Percentiles rank a stretch among this genome's conserved stretches.
Conservation (phyloP, 176 grass and related monocot genomes). For the Hordeum vulgare region DNA sequence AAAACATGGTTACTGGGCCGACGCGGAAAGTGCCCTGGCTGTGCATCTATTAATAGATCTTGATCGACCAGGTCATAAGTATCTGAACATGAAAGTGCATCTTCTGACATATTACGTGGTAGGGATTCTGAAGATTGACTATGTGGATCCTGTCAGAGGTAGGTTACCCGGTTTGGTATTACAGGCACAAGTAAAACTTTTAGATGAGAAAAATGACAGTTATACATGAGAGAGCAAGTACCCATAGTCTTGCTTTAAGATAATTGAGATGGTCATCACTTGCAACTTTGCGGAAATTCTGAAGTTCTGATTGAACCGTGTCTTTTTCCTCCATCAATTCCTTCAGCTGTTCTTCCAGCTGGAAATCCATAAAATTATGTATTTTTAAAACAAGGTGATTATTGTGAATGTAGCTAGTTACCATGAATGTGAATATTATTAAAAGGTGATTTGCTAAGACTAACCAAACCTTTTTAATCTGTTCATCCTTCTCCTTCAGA, state of each 20-base stretch:
- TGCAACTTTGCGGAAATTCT: slow-evolving; percentile 51
- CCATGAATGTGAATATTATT: neutral
- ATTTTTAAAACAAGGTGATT: neutral
- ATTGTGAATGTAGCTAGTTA: neutral
- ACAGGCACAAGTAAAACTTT: neutral
- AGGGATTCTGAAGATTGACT: slow-evolving; percentile 49
- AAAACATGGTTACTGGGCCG: slow-evolving; percentile 26
- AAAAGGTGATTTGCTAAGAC: neutral
- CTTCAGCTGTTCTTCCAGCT: slow-evolving; percentile 78
- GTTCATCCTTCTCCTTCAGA: slow-evolving; percentile 67
- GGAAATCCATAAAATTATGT: neutral
- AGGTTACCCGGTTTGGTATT: neutral
- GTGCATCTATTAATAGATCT: slow-evolving; percentile 26
- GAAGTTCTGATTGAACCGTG: slow-evolving; percentile 68
- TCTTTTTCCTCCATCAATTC: slow-evolving; percentile 69
- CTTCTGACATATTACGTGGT: slow-evolving; percentile 42
- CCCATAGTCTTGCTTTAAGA: slow-evolving; percentile 45
- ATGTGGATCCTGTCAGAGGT: slow-evolving; percentile 37
- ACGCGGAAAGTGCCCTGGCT: neutral
- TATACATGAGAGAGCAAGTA: slow-evolving; percentile 13
- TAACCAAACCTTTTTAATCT: slow-evolving; percentile 63
- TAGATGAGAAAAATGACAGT: neutral
- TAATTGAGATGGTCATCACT: slow-evolving; percentile 33
- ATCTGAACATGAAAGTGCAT: slow-evolving; percentile 55
- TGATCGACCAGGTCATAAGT: slow-evolving; percentile 42